Evolutionary conservation across 2,329 filamentous ascomycete species (phyloP).

Genomic region (Phialophora tarda): DNA sequence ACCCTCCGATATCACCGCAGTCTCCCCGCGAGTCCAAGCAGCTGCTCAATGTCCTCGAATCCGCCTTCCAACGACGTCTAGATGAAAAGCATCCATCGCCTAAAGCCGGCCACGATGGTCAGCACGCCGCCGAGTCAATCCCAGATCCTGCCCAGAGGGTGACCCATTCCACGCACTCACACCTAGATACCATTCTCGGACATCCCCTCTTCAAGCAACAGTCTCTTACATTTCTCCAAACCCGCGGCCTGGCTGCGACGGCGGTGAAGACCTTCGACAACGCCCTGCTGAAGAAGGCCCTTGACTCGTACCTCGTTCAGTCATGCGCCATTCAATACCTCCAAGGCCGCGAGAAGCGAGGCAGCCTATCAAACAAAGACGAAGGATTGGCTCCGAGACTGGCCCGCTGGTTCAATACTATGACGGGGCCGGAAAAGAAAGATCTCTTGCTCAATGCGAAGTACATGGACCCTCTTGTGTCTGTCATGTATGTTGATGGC

Average conservation of each 20-base stretch:
- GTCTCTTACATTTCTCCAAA: slow-evolving; percentile 13
- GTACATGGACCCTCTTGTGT: slow-evolving; percentile 21
- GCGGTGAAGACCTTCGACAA: slow-evolving; percentile 35
- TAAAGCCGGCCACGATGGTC: slow-evolving; percentile 31
- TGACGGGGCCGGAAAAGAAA: slow-evolving; percentile 27
- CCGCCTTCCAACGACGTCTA: slow-evolving; percentile 67
- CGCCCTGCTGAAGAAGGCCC: slow-evolving; percentile 25
- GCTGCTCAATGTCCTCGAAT: slow-evolving; percentile 65
- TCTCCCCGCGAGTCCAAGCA: slow-evolving; percentile 64
- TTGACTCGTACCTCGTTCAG: slow-evolving; percentile 29
- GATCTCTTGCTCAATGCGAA: slow-evolving; percentile 29
- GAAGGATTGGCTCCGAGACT: slow-evolving; percentile 30
- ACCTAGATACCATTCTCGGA: slow-evolving; percentile 36
- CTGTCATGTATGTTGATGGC: slow-evolving; percentile 33
- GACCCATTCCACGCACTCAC: slow-evolving; percentile 31
- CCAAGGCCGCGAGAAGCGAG: slow-evolving; percentile 27
- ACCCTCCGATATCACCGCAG: slow-evolving; percentile 55
- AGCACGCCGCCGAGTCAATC: slow-evolving; percentile 32
- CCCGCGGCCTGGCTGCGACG: slow-evolving; percentile 22
- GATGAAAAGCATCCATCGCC: slow-evolving; percentile 61
- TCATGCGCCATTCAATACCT: slow-evolving; percentile 28
- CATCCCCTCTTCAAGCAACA: slow-evolving; percentile 36
- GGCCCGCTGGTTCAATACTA: slow-evolving; percentile 34
- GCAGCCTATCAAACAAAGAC: slow-evolving; percentile 7
- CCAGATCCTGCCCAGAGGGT: slow-evolving; percentile 31